A percentile compares a stretch with the other conserved stretches of the same genome.
phyloP scores from a whole-genome alignment of 2,329 filamentous ascomycete genomes.

The Cercospora janseana region DNA sequence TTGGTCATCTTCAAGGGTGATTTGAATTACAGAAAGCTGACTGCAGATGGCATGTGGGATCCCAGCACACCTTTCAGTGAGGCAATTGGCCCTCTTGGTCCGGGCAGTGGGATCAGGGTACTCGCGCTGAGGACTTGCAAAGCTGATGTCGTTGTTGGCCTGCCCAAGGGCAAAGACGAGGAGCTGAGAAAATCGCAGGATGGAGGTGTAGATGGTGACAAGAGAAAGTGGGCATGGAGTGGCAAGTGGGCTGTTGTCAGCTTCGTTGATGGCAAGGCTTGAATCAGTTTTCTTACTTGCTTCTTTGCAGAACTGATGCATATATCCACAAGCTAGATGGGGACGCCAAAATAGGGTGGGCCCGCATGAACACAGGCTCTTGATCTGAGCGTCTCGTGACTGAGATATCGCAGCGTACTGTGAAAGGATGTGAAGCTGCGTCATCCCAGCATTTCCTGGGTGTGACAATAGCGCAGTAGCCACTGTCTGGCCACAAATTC shows the following conservation, averaged over 20 bases:
- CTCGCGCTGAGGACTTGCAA: constrained; percentile 92
- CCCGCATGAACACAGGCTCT: too few species aligned
- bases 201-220: constrained; percentile 67
- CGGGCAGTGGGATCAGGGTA: constrained; percentile 76
- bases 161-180: constrained; percentile 81
- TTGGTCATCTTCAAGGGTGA: constrained; percentile 97
- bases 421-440: too few species aligned
- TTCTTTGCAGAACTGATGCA: too few species aligned
- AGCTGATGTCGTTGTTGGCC: constrained; percentile 88
- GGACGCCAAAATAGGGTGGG: too few species aligned
- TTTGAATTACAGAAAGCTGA: constrained; percentile 91
- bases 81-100: constrained; percentile 82
- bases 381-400: too few species aligned
- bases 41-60: constrained; percentile 84
- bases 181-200: constrained; percentile 65
- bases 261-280: constrained; percentile 66
- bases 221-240: constrained; percentile 88
- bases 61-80: constrained; percentile 80
- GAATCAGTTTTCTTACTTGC: too few species aligned
- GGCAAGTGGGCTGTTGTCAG: constrained; percentile 95
- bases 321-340: too few species aligned
- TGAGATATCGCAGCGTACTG: too few species aligned
- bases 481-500: too few species aligned
- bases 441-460: too few species aligned
- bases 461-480: too few species aligned